Percentiles rank a stretch among this genome's conserved stretches.
These are phyloP conservation scores for Berberis vulgaris DNA, from an alignment of 164 flowering plant species.

Conservation along the genomic window DNA sequence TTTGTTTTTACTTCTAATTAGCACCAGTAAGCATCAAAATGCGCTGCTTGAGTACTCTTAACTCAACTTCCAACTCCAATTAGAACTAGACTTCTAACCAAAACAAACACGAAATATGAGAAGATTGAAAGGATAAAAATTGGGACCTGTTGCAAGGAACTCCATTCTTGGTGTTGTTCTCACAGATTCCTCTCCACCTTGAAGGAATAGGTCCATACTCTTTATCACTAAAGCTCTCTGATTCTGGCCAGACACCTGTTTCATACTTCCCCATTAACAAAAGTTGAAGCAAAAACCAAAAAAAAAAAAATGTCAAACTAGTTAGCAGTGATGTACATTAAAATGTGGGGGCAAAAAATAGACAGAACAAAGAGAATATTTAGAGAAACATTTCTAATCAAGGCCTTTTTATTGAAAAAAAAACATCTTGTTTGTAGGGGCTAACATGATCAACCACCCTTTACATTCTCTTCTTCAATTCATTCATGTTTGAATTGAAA, in stretches of 20 bases:
- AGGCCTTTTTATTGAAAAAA: no score
- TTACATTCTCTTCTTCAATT: no score
- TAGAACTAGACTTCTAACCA: neutral
- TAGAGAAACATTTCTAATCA: no score
- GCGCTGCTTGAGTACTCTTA: neutral
- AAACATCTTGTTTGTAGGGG: no score
- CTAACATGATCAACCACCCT: no score
- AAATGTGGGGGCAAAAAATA: no score
- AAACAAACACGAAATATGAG: neutral
- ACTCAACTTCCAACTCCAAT: neutral
- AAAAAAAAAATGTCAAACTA: neutral
- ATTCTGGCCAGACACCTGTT: slow-evolving; percentile 8
- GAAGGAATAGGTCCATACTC: slow-evolving; percentile 9
- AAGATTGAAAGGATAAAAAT: neutral
- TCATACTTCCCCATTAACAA: neutral
- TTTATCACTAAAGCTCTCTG: slow-evolving; percentile 4
- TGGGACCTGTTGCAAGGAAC: slow-evolving; percentile 43
- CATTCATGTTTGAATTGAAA: no score
- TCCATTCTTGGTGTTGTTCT: slow-evolving; percentile 21
- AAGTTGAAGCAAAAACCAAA: neutral
- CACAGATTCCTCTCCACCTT: slow-evolving; percentile 62
- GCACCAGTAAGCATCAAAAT: no score
- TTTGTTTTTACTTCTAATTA: no score
- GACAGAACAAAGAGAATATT: no score
- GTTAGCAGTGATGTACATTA: neutral